These are phyloP conservation scores for Russula brevipes DNA, from an alignment of 768 basidiomycete genomes.

Conservation along the genomic window DNA sequence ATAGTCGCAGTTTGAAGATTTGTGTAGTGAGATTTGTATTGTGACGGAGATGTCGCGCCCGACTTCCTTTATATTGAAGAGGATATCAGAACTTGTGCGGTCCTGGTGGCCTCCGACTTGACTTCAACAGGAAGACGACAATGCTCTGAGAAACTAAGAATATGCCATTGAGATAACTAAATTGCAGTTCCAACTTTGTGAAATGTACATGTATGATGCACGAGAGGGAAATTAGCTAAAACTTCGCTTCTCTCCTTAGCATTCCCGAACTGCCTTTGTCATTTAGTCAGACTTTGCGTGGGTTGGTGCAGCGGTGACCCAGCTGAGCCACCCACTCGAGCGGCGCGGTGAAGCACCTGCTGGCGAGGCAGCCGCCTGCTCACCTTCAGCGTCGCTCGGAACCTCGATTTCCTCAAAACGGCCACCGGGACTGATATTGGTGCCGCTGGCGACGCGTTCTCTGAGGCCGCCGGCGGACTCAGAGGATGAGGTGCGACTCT, in stretches of 20 bases:
- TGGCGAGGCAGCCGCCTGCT: constrained; percentile 26
- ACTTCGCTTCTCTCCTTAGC: neutral
- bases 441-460: constrained; percentile 12
- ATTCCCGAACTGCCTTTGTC: neutral
- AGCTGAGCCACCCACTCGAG: constrained; percentile 23
- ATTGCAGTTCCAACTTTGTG: neutral
- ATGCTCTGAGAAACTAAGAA: neutral
- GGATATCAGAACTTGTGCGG: neutral
- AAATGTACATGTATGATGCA: neutral
- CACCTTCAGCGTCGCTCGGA: constrained; percentile 65
- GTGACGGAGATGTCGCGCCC: too few relatives aligned
- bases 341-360: neutral
- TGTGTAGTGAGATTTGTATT: too few relatives aligned
- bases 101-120: neutral
- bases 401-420: constrained; percentile 66
- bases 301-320: constrained; percentile 10
- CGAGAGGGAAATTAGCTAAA: neutral
- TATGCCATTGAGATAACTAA: neutral
- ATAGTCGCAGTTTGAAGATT: too few relatives aligned
- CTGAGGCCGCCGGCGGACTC: constrained; percentile 18
- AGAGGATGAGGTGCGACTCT: constrained; percentile 40
- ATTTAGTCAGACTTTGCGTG: constrained; percentile 14
- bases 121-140: neutral
- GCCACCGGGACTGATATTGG: constrained; percentile 31
- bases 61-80: neutral